Evolutionary conservation across 768 basidiomycete genomes (phyloP).

Genomic region (Termitomyces sp.): DNA sequence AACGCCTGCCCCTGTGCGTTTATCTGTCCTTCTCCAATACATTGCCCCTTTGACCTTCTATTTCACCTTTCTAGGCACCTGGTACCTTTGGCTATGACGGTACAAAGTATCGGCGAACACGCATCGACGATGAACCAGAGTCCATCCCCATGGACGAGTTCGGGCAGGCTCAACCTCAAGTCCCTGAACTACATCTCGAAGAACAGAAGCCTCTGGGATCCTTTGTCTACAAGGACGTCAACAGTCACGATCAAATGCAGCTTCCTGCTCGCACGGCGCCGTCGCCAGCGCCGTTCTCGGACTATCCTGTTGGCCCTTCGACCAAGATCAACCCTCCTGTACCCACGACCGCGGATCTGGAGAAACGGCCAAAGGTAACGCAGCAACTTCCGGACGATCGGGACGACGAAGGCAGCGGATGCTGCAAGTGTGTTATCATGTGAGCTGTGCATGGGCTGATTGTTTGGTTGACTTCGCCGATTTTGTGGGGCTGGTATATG

Average conservation of each 20-base stretch:
- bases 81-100: conserved; percentile 80
- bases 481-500: neutral
- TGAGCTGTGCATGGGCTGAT: conserved; percentile 30
- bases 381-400: conserved; percentile 41
- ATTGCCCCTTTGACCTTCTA: neutral
- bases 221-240: conserved; percentile 12
- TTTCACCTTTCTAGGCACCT: conserved; percentile 47
- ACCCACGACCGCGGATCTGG: conserved; percentile 16
- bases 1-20: conserved; percentile 53
- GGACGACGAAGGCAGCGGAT: conserved; percentile 49
- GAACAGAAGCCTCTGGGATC: conserved; percentile 17
- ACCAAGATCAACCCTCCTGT: conserved; percentile 14
- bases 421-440: conserved; percentile 85
- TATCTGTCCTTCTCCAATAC: neutral
- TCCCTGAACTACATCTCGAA: conserved; percentile 14
- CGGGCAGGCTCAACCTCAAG: conserved; percentile 32
- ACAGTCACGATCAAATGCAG: conserved; percentile 20
- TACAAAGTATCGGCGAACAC: conserved; percentile 57
- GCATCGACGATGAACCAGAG: conserved; percentile 26
- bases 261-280: conserved; percentile 31
- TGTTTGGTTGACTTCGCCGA: neutral
- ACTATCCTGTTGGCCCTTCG: conserved; percentile 38
- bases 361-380: conserved; percentile 17
- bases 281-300: conserved; percentile 59
- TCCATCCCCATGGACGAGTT: conserved; percentile 64